phyloP scores from a whole-genome alignment of 139 green algal species.

The Closterium sp. region DNA sequence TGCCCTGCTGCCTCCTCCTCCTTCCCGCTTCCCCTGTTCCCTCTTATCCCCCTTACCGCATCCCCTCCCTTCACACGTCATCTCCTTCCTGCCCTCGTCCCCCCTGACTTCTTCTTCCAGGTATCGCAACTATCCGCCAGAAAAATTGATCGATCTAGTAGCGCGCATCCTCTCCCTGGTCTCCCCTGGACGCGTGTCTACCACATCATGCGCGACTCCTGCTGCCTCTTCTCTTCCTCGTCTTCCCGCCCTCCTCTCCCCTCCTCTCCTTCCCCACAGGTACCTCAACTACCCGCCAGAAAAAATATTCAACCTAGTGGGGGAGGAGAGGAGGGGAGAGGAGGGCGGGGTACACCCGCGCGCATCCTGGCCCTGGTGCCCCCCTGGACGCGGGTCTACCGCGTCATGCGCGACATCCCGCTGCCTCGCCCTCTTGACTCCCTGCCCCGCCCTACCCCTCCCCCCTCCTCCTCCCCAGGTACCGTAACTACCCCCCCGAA shows the following conservation, averaged over 20 bases:
- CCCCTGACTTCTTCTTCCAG: not conserved
- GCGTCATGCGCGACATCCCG: conserved; percentile 93
- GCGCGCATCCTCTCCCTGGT: conserved; percentile 84
- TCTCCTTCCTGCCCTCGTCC: not conserved
- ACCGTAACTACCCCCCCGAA: conserved; percentile 55
- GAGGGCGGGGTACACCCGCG: too few relatives aligned
- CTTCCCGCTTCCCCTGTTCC: too few relatives aligned
- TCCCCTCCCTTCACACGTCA: conserved; percentile 67
- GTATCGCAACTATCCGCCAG: conserved; percentile 55
- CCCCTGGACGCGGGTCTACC: conserved; percentile 93
- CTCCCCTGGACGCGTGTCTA: conserved; percentile 95
- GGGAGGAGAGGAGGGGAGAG: too few relatives aligned
- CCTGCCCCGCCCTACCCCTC: too few relatives aligned
- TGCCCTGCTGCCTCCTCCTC: too few relatives aligned
- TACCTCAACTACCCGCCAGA: conserved; percentile 56
- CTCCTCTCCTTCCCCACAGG: not conserved
- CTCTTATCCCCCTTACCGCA: too few relatives aligned
- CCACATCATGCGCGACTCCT: conserved; percentile 89
- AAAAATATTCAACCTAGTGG: conserved; percentile 91
- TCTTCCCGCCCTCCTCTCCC: not conserved
- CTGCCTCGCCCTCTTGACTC: conserved; percentile 82
- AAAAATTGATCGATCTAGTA: conserved; percentile 88
- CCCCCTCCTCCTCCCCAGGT: conserved; percentile 19
- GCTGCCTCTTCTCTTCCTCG: conserved; percentile 68
- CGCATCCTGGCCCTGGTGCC: conserved; percentile 80